phyloP scores from a whole-genome alignment of 192 early-diverging fungal species.

The Backusella tuberculispora region DNA sequence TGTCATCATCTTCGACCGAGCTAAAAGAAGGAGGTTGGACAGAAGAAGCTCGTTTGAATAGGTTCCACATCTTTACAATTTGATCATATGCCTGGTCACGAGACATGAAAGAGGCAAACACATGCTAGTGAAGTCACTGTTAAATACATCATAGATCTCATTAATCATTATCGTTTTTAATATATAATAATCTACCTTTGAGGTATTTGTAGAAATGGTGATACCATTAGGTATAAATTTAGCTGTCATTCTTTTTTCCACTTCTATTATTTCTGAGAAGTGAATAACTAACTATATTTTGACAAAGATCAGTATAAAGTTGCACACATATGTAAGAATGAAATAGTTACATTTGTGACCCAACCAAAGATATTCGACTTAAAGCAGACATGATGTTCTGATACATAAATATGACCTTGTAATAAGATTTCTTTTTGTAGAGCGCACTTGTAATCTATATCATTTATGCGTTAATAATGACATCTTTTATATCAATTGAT shows the following conservation, averaged over 20 bases:
- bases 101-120: conserved; percentile 85
- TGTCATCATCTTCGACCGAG: not conserved
- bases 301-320: not conserved
- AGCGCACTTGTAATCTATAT: conserved; percentile 78
- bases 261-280: conserved; percentile 76
- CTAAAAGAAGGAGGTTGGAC: conserved; percentile 6
- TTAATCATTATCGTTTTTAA: not conserved
- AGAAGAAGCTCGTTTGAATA: conserved; percentile 14
- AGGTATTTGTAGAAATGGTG: conserved; percentile 68
- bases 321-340: not conserved
- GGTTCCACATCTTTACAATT: conserved; percentile 66
- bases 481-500: not conserved
- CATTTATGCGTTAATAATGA: conserved; percentile 17
- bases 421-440: conserved; percentile 86
- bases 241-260: conserved; percentile 87
- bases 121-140: conserved; percentile 48
- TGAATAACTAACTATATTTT: conserved; percentile 61
- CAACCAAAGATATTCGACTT: conserved; percentile 91
- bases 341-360: conserved; percentile 68
- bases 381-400: conserved; percentile 81
- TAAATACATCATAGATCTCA: not conserved
- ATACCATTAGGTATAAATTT: conserved; percentile 90
- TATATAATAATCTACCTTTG: conserved; percentile 42
- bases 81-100: conserved; percentile 80
- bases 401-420: conserved; percentile 84